Conservation (phyloP, 202 grass and related monocot species). For the Dendrocalamus latiflorus region DNA sequence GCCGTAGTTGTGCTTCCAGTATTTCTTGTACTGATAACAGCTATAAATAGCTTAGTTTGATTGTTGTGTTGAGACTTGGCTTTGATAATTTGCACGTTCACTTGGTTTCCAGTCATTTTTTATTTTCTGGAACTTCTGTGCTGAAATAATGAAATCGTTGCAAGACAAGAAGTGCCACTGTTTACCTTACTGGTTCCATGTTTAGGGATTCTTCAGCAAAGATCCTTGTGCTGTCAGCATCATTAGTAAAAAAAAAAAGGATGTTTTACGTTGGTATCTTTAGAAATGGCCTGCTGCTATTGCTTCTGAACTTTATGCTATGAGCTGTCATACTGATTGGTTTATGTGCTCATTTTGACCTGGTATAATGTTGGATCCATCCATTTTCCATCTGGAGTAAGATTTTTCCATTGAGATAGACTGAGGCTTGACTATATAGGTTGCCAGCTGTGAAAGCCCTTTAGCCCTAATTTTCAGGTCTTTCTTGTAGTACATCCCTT, state of each 20-base stretch:
- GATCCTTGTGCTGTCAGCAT: not conserved
- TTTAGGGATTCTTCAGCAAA: not conserved
- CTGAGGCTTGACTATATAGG: not conserved
- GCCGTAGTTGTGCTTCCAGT: not conserved
- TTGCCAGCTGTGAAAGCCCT: not conserved
- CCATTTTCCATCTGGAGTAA: not conserved
- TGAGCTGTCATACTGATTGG: not conserved
- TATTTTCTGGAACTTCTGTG: not conserved
- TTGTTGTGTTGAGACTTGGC: not conserved
- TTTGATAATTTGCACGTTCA: conserved; percentile 10
- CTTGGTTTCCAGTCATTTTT: conserved; percentile 1
- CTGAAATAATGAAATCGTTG: not conserved
- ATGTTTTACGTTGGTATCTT: not conserved
- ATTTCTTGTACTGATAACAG: not conserved
- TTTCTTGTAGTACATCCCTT: not conserved
- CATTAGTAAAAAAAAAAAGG: not conserved
- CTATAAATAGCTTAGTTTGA: not conserved
- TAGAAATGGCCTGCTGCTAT: not conserved
- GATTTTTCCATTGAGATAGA: not conserved
- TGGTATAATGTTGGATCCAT: not conserved
- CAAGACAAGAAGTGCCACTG: not conserved
- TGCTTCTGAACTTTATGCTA: not conserved
- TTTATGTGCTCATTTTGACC: not conserved
- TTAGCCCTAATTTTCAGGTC: not conserved
- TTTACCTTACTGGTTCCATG: not conserved